phyloP scores from a whole-genome alignment of 2,329 filamentous ascomycete species.

The Microsporum ferrugineum region DNA sequence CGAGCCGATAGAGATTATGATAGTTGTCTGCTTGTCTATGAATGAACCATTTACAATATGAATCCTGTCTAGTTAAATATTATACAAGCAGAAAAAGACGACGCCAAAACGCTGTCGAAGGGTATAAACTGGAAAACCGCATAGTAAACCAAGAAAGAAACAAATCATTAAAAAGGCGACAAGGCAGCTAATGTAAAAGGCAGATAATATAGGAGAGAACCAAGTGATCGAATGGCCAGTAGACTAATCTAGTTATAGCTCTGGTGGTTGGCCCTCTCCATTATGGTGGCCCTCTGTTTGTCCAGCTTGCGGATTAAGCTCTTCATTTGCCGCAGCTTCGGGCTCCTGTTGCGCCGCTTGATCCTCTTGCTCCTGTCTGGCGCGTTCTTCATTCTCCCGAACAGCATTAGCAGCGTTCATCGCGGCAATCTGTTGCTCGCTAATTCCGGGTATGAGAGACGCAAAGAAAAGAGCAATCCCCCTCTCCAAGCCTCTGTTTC shows the following conservation, averaged over 20 bases:
- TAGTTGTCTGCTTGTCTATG: not conserved
- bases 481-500: constrained; percentile 34
- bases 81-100: not conserved
- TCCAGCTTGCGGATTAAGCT: not conserved
- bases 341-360: not conserved
- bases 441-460: constrained; percentile 50
- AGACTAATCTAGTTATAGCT: not conserved
- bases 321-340: not conserved
- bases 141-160: not conserved
- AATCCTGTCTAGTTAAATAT: not conserved
- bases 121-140: not conserved
- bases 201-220: not conserved
- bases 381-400: constrained; percentile 5
- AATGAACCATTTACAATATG: not conserved
- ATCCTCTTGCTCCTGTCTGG: constrained; percentile 7
- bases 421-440: constrained; percentile 49
- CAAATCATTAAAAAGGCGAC: not conserved
- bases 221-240: not conserved
- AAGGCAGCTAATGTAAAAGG: not conserved
- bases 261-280: not conserved
- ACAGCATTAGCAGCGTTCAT: constrained; percentile 41
- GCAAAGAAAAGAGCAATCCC: constrained; percentile 51
- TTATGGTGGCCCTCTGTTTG: not conserved
- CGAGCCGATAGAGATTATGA: not conserved
- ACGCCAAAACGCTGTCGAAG: not conserved